Conservation (phyloP, 2,329 filamentous ascomycete genomes). For the Hypoxylon sp. region DNA sequence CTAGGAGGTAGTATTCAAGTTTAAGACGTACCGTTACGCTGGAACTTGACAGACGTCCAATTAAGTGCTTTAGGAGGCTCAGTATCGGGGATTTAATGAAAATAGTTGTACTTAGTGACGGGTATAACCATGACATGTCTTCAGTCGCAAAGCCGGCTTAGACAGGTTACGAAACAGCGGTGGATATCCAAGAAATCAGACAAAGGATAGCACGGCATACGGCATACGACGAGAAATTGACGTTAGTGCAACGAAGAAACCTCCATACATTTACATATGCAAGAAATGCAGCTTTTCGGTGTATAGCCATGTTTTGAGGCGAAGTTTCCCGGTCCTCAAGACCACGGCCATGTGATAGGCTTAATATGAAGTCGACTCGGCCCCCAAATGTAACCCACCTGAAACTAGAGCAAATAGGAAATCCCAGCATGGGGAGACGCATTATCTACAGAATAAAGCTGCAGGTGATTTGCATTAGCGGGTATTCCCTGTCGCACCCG, state of each 20-base stretch:
- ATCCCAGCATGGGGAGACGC: constrained; percentile 25
- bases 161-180: constrained; percentile 1
- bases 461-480: constrained; percentile 46
- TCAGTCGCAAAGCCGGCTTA: neutral
- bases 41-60: neutral
- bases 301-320: constrained; percentile 25
- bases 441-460: constrained; percentile 40
- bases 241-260: constrained; percentile 8
- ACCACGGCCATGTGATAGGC: constrained; percentile 38
- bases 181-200: neutral
- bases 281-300: constrained; percentile 35
- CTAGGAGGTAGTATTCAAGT: neutral
- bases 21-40: neutral
- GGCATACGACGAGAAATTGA: neutral
- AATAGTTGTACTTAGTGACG: constrained; percentile 1
- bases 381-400: constrained; percentile 40
- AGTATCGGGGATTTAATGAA: neutral
- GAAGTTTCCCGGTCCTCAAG: constrained; percentile 7
- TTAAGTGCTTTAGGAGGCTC: neutral
- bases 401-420: constrained; percentile 41
- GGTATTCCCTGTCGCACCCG: constrained; percentile 37
- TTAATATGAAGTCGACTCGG: constrained; percentile 26
- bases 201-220: neutral
- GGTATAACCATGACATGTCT: constrained; percentile 2
- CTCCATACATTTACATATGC: constrained; percentile 25